Conservation (phyloP, 2,329 filamentous ascomycete species). For the Ophiocordyceps camponoti-rufipedis region DNA sequence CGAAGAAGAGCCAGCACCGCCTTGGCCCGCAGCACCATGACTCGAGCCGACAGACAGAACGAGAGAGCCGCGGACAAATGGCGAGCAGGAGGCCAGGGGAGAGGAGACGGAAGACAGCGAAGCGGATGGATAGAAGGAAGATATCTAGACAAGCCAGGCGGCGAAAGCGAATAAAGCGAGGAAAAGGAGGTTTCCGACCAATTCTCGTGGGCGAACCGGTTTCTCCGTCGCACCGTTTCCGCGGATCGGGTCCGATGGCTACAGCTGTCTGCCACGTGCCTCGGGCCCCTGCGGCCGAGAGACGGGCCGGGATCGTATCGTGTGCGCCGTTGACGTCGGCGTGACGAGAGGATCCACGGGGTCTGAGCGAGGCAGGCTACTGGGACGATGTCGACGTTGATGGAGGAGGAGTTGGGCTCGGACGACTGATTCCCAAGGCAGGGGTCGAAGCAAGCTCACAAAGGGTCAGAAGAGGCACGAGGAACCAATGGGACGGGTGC, state of each 20-base stretch:
- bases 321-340: too few relatives aligned
- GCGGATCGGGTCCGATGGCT: neutral
- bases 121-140: neutral
- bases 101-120: neutral
- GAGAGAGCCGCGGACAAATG: neutral
- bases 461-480: neutral
- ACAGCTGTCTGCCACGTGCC: neutral
- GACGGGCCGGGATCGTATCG: neutral
- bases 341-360: too few relatives aligned
- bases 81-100: neutral
- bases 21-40: neutral
- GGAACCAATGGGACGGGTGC: neutral
- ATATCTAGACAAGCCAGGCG: neutral
- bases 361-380: too few relatives aligned
- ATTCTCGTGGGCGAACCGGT: neutral
- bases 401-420: neutral
- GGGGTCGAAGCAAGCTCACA: too few relatives aligned
- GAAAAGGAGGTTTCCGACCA: neutral
- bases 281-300: neutral
- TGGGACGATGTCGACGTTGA: neutral
- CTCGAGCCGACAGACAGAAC: neutral
- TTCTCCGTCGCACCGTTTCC: neutral
- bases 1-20: neutral
- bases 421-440: neutral
- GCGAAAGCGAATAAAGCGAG: neutral